These are phyloP conservation scores for Myrica gale DNA, from an alignment of 306 rosid genomes.

Conservation along the genomic window DNA sequence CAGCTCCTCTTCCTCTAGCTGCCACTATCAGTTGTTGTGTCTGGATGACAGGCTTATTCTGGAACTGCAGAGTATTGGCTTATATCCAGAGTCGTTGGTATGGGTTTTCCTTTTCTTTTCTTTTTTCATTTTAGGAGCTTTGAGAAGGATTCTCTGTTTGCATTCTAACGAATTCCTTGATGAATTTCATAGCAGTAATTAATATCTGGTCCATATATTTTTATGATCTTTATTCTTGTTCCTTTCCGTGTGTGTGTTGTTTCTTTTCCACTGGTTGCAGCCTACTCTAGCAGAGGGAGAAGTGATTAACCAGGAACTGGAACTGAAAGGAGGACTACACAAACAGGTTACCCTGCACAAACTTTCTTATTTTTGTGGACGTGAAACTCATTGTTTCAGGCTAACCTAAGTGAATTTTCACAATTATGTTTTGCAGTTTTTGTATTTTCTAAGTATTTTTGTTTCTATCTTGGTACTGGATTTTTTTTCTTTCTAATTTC, in stretches of 20 bases:
- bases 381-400: conserved; percentile 6
- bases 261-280: conserved; percentile 48
- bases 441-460: not conserved
- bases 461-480: not conserved
- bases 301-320: conserved; percentile 56
- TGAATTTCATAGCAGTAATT: conserved; percentile 17
- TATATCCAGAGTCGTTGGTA: conserved; percentile 80
- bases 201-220: conserved; percentile 16
- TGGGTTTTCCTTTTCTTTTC: conserved; percentile 25
- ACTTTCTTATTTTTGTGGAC: not conserved
- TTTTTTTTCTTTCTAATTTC: not conserved
- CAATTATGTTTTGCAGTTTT: not conserved
- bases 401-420: not conserved
- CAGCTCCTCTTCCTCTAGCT: conserved; percentile 52
- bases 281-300: conserved; percentile 83
- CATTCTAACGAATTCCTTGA: conserved; percentile 16
- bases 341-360: conserved; percentile 55
- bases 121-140: conserved; percentile 13
- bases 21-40: conserved; percentile 73
- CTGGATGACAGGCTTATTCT: conserved; percentile 69
- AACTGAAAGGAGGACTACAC: conserved; percentile 49
- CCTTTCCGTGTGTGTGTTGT: not conserved
- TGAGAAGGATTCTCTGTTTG: conserved; percentile 17
- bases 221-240: not conserved
- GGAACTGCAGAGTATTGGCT: conserved; percentile 85